Conservation (phyloP, 2,329 filamentous ascomycete species). For the Curvularia spicifera region DNA sequence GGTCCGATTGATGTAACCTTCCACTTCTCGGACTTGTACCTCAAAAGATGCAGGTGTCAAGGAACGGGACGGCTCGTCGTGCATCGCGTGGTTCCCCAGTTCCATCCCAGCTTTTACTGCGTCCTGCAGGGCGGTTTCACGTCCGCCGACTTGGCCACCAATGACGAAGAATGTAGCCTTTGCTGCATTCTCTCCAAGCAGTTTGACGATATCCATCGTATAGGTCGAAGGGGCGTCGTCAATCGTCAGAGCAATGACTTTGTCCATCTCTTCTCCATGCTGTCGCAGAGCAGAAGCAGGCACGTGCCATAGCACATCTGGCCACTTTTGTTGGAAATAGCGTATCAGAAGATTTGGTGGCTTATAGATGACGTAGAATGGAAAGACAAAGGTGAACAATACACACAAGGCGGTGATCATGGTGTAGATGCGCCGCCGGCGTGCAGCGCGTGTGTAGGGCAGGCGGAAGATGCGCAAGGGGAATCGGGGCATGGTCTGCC, state of each 20-base stretch:
- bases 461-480: slow-evolving; percentile 44
- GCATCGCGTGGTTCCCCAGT: slow-evolving; percentile 88
- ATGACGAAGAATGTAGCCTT: slow-evolving; percentile 90
- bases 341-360: slow-evolving; percentile 74
- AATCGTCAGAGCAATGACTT: slow-evolving; percentile 80
- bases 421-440: slow-evolving; percentile 47
- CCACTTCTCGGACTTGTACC: slow-evolving; percentile 69
- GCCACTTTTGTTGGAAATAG: slow-evolving; percentile 74
- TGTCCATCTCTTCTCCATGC: slow-evolving; percentile 49
- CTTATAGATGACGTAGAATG: slow-evolving; percentile 76
- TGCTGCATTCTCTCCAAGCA: slow-evolving; percentile 69
- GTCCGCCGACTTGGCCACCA: slow-evolving; percentile 71
- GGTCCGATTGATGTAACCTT: slow-evolving; percentile 63
- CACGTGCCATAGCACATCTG: slow-evolving; percentile 79
- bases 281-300: slow-evolving; percentile 45
- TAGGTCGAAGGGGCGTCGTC: slow-evolving; percentile 82
- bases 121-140: slow-evolving; percentile 57
- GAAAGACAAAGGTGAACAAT: slow-evolving; percentile 35
- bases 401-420: slow-evolving; percentile 44
- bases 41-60: slow-evolving; percentile 66
- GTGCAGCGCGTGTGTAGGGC: slow-evolving; percentile 47
- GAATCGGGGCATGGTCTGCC: slow-evolving; percentile 36
- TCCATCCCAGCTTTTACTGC: slow-evolving; percentile 62
- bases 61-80: slow-evolving; percentile 75
- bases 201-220: slow-evolving; percentile 71